A percentile compares a stretch with the other conserved stretches of the same genome.
phyloP scores from a whole-genome alignment of 1,139 yeast species.

The Blastobotrys indianensis region DNA sequence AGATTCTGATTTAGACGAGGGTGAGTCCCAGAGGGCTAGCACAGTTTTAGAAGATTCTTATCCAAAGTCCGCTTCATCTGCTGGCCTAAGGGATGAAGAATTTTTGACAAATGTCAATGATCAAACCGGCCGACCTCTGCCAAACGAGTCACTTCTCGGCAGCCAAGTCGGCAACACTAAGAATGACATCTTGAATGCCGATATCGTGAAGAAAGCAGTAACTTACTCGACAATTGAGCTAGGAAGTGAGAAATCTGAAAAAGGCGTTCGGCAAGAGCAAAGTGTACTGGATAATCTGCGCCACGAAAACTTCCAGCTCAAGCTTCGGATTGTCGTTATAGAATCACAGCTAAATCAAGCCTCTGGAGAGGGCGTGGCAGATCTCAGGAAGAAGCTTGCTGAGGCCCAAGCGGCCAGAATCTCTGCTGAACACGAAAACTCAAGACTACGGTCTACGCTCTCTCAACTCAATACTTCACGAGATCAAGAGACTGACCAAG shows the following conservation, averaged over 20 bases:
- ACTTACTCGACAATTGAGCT: constrained; percentile 9
- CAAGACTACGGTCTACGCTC: constrained; percentile 18
- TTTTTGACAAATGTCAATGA: too few species aligned
- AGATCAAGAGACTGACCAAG: constrained; percentile 13
- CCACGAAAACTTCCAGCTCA: constrained; percentile 20
- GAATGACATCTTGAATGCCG: constrained; percentile 2
- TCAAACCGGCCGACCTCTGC: too few species aligned
- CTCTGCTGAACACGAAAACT: constrained; percentile 18
- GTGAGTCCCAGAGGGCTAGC: neutral
- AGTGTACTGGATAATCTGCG: constrained; percentile 15
- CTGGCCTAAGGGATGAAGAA: constrained; percentile 4
- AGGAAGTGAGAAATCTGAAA: neutral
- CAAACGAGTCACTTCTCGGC: constrained; percentile 7
- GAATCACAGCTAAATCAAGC: constrained; percentile 15
- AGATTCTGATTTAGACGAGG: neutral
- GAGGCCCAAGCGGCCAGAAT: constrained; percentile 18
- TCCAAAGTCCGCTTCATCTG: constrained; percentile 5
- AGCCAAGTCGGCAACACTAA: neutral
- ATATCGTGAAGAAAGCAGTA: constrained; percentile 10
- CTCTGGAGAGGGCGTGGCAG: constrained; percentile 20
- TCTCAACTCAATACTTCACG: constrained; percentile 9
- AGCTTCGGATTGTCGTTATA: constrained; percentile 18
- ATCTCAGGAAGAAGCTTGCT: constrained; percentile 17
- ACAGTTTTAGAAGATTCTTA: constrained; percentile 4
- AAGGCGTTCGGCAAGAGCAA: constrained; percentile 17